Percentiles rank a stretch among this genome's conserved stretches.
These are phyloP conservation scores for Apium graveolens DNA, from an alignment of 129 eudicot genomes.

Conservation along the genomic window DNA sequence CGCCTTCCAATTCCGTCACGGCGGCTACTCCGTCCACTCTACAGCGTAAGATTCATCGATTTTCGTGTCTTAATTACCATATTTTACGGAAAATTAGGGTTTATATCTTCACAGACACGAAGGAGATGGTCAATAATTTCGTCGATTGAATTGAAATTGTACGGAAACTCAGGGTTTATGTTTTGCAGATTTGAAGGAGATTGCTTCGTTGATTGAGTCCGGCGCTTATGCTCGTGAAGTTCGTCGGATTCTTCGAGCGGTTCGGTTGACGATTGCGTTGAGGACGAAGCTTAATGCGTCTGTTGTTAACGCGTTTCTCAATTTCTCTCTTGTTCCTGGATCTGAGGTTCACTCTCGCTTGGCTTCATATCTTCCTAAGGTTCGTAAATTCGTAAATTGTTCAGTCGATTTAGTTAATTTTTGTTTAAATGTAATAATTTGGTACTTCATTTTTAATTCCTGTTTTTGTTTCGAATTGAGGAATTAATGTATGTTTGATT, in stretches of 20 bases:
- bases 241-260: slow-evolving; percentile 65
- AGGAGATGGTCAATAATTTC: slow-evolving; percentile 47
- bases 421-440: too few species aligned
- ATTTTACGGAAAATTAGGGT: background rate
- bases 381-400: slow-evolving; percentile 10
- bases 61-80: background rate
- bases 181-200: slow-evolving; percentile 67
- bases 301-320: slow-evolving; percentile 53
- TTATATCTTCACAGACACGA: background rate
- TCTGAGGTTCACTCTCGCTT: slow-evolving; percentile 65
- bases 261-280: slow-evolving; percentile 65
- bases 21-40: slow-evolving; percentile 40
- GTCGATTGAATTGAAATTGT: slow-evolving; percentile 32
- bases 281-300: slow-evolving; percentile 62
- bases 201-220: slow-evolving; percentile 57
- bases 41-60: slow-evolving; percentile 43
- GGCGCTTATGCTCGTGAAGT: slow-evolving; percentile 83
- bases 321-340: slow-evolving; percentile 61
- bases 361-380: slow-evolving; percentile 66
- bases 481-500: background rate
- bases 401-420: background rate
- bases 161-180: background rate
- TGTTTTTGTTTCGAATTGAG: background rate
- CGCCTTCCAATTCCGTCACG: slow-evolving; percentile 47
- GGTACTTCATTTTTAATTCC: too few species aligned